phyloP scores from a whole-genome alignment of 345 rosid species.

The Salix purpurea region DNA sequence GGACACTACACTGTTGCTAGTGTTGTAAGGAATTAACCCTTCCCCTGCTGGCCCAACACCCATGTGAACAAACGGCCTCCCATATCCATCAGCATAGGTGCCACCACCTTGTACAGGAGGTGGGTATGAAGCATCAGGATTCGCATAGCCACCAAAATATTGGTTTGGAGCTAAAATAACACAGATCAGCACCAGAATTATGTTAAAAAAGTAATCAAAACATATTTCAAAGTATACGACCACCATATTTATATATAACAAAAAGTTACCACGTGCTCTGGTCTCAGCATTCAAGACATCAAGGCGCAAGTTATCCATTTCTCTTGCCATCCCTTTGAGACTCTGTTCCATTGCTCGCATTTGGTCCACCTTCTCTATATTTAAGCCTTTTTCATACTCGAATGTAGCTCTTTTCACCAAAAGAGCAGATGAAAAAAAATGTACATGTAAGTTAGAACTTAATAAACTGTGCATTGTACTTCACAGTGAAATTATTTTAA shows the following conservation, averaged over 20 bases:
- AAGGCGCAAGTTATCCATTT: constrained; percentile 53
- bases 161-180: constrained; percentile 24
- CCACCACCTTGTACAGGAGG: constrained; percentile 11
- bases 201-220: not conserved
- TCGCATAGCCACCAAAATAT: constrained; percentile 21
- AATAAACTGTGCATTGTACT: not conserved
- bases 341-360: constrained; percentile 60
- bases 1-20: constrained; percentile 17
- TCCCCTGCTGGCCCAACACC: constrained; percentile 22
- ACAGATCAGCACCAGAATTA: constrained; percentile 11
- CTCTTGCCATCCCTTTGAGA: constrained; percentile 58
- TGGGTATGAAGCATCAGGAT: constrained; percentile 23
- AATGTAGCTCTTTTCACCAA: constrained; percentile 48
- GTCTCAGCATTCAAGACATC: constrained; percentile 44
- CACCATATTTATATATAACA: not conserved
- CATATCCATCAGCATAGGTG: constrained; percentile 25
- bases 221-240: not conserved
- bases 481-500: not conserved
- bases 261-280: constrained; percentile 35
- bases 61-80: constrained; percentile 19
- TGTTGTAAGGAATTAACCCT: constrained; percentile 19
- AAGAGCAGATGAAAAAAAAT: constrained; percentile 3
- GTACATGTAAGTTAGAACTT: not conserved
- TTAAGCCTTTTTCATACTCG: constrained; percentile 59
- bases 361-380: constrained; percentile 57